phyloP scores from a whole-genome alignment of 257 asterid species.

The Orobanche coerulescens region DNA sequence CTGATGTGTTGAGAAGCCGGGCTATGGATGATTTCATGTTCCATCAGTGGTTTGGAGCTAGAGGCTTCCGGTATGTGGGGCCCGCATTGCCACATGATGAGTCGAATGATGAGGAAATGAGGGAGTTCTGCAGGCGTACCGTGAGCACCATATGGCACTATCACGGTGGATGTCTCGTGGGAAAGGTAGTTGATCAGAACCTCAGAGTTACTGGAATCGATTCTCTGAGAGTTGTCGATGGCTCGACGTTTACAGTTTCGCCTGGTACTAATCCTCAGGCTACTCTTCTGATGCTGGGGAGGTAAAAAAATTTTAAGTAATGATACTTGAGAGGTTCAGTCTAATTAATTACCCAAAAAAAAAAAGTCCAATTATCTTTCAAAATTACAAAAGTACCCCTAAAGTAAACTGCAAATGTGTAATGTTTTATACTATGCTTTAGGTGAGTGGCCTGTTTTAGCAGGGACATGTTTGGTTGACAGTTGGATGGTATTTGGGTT shows the following conservation, averaged over 20 bases:
- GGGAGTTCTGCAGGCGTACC: conserved; percentile 63
- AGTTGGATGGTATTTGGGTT: background rate
- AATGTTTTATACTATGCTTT: no score
- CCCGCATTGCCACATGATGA: conserved; percentile 53
- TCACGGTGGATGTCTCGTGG: conserved; percentile 84
- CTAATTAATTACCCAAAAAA: no score
- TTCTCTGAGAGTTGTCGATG: conserved; percentile 69
- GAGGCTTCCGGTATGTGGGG: conserved; percentile 68
- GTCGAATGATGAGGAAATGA: conserved; percentile 43
- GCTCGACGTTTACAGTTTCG: conserved; percentile 55
- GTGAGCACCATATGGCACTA: conserved; percentile 95
- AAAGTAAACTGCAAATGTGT: no score
- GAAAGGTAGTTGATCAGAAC: conserved; percentile 60
- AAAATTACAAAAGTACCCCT: no score
- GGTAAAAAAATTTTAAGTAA: no score
- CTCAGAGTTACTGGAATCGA: conserved; percentile 54
- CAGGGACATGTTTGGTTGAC: background rate
- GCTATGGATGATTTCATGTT: conserved; percentile 67
- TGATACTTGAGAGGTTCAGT: no score
- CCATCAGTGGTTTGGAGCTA: conserved; percentile 44
- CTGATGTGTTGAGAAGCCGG: conserved; percentile 38
- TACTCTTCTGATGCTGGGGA: conserved; percentile 79
- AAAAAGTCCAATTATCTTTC: no score
- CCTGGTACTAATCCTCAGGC: conserved; percentile 99
- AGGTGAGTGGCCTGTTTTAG: background rate